Evolutionary conservation across 495 filamentous ascomycete genomes (phyloP).

Genomic region (Xylaria sp.): DNA sequence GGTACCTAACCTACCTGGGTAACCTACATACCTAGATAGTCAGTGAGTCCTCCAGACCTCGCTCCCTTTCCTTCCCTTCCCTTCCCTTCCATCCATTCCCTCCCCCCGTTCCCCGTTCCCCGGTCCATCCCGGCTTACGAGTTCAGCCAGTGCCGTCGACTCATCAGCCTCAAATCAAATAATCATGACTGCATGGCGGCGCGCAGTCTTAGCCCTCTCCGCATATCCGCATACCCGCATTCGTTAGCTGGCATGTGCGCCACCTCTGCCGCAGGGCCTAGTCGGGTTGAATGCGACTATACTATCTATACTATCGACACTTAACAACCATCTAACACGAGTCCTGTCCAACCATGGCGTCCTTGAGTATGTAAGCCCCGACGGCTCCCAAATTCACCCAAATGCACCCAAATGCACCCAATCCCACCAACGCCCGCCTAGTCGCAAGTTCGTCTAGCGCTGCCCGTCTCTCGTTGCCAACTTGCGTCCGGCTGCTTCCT

Average conservation of each 20-base stretch:
- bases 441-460: not conserved
- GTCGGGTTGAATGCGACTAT: conserved; percentile 40
- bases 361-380: conserved; percentile 44
- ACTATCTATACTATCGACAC: conserved; percentile 36
- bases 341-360: conserved; percentile 35
- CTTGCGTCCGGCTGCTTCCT: not conserved
- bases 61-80: not conserved
- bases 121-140: conserved; percentile 7
- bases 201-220: conserved; percentile 29
- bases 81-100: not conserved
- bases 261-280: conserved; percentile 22
- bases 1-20: too few relatives aligned
- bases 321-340: not conserved
- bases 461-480: too few relatives aligned
- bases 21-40: too few relatives aligned
- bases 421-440: not conserved
- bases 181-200: conserved; percentile 41
- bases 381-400: conserved; percentile 4
- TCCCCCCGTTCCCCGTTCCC: not conserved
- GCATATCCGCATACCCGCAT: too few relatives aligned
- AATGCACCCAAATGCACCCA: too few relatives aligned
- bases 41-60: too few relatives aligned
- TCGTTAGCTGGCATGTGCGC: conserved; percentile 37
- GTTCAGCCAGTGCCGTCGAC: not conserved
- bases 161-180: conserved; percentile 20